Conservation (phyloP, 2,329 filamentous ascomycete species). For the Sclerotinia minor region DNA sequence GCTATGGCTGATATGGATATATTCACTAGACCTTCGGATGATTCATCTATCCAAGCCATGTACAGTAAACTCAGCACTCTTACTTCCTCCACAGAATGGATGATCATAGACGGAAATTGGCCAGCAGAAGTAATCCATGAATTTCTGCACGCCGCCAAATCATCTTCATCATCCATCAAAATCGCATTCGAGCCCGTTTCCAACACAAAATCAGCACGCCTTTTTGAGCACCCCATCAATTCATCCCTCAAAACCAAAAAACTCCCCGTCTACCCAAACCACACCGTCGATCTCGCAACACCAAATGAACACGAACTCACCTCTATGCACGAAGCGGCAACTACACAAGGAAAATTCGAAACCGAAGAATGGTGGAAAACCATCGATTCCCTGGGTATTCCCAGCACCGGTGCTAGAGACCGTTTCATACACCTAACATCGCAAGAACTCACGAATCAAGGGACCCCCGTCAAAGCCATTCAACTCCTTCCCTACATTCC, state of each 20-base stretch:
- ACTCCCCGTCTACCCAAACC: conserved; percentile 58
- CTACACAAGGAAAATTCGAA: conserved; percentile 66
- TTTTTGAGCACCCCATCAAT: conserved; percentile 48
- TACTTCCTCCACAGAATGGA: conserved; percentile 54
- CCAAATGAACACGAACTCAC: conserved; percentile 82
- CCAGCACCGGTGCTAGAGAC: conserved; percentile 66
- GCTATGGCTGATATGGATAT: conserved; percentile 90
- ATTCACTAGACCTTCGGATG: conserved; percentile 50
- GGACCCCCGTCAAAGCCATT: conserved; percentile 79
- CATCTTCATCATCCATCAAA: conserved; percentile 47
- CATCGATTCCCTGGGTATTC: conserved; percentile 77
- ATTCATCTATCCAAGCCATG: conserved; percentile 40
- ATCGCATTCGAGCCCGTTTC: conserved; percentile 91
- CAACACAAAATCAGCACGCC: conserved; percentile 70
- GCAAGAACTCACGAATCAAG: conserved; percentile 68
- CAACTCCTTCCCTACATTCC: conserved; percentile 88
- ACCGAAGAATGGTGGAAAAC: conserved; percentile 72
- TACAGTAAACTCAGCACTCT: background rate
- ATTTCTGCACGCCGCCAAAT: conserved; percentile 58
- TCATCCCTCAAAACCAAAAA: conserved; percentile 58
- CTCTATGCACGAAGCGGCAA: conserved; percentile 74
- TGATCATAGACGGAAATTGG: conserved; percentile 91
- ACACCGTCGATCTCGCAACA: conserved; percentile 71
- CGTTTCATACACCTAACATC: conserved; percentile 70
- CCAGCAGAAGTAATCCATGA: conserved; percentile 60